Evolutionary conservation across 139 green algal genomes (phyloP), one percentile per base, ranked within the genome.

Genomic region (Chlamydomonas sphaeroides): DNA sequence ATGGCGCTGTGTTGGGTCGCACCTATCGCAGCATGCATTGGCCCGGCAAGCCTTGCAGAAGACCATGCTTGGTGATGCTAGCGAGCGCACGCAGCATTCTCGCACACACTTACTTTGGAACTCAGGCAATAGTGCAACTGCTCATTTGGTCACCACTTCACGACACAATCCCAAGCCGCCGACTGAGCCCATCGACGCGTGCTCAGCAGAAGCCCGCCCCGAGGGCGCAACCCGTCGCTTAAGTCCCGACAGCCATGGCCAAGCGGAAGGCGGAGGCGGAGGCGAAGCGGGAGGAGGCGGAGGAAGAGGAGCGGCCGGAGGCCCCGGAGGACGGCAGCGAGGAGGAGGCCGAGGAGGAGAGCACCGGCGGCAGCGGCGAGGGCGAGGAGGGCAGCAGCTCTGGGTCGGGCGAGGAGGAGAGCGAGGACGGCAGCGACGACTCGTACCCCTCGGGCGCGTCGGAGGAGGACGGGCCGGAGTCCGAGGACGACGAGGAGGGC

Each of bases 401-500:
- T n/a, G n/a, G n/a, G n/a, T n/a, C 79, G 49, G 78, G 32, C n/a
- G 78, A 80, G n/a, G 70, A 80, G 38, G 79, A 81, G 23, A 35
- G 18, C 30, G 39, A 33, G 28, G 28, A 20, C 67, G 36, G 39
- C 53, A 45, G 48, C 21, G 75, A 89, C 3, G 84, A 86, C 36
- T 66, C 65, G 5, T 66, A 3, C 20, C 65, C 63, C 1, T 66
- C 73, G 36, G 77, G 36, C 14, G 63, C 77, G 2, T 39, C 65
- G 14, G 71, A 62, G 18, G 56, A 62, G 23, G 56, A 53, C 49
- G 23, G 61, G 69, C 25, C 35, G 59, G 75, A 82, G 42, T 82
- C 75, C 8, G 75, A 72, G 10, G 88, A 90, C 48, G 87, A 82
- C 41, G 79, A 87, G 45, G 85, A 90, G 0, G 70, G 80, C 61